Conservation (phyloP, 192 early-diverging fungal species). For the Oehlia diaphana region DNA sequence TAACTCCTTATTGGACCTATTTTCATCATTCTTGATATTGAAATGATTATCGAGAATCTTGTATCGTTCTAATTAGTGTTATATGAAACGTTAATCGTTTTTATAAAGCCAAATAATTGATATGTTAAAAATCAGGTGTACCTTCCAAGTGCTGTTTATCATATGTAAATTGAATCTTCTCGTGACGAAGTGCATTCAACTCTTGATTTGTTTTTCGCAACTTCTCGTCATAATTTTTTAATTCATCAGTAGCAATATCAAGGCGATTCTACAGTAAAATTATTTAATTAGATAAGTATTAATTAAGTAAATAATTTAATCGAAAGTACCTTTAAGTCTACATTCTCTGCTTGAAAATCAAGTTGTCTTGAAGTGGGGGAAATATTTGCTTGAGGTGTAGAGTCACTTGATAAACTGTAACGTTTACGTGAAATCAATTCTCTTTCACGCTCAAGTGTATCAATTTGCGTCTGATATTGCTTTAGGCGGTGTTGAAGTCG, state of each 20-base stretch:
- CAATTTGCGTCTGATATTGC: conserved; percentile 8
- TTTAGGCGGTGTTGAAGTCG: not conserved
- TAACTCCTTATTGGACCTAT: not conserved
- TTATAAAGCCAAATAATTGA: not conserved
- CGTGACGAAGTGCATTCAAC: not conserved
- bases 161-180: not conserved
- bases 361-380: not conserved
- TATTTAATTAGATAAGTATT: not conserved
- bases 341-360: not conserved
- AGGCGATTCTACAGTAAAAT: not conserved
- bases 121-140: not conserved
- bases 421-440: not conserved
- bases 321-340: not conserved
- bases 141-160: conserved; percentile 5
- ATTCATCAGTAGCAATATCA: conserved; percentile 9
- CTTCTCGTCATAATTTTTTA: not conserved
- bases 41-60: not conserved
- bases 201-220: not conserved
- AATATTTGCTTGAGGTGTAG: not conserved
- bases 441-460: not conserved
- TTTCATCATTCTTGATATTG: not conserved
- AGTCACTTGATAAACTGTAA: not conserved
- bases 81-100: not conserved
- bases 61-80: not conserved
- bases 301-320: not conserved